Conservation (phyloP, 106 monocot genomes). For the Dactylorhiza incarnata region DNA sequence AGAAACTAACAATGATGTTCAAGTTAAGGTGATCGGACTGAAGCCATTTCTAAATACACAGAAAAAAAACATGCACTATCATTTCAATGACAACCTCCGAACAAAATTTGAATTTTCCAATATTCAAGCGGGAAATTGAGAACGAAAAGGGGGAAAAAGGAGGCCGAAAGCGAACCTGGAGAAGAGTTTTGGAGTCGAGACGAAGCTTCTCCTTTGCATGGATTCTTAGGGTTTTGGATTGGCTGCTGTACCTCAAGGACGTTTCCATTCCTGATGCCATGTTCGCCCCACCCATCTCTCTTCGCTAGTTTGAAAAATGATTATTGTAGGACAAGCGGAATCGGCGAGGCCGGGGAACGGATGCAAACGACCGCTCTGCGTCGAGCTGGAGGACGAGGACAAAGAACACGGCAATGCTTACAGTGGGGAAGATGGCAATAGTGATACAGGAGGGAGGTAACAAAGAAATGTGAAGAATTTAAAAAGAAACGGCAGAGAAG, state of each 20-base stretch:
- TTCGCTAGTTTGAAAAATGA: neutral
- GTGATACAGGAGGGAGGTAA: too few species aligned
- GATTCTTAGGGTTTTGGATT: conserved; percentile 39
- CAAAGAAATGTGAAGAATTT: too few species aligned
- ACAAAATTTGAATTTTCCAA: too few species aligned
- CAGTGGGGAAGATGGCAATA: too few species aligned
- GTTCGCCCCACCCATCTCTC: conserved; percentile 3
- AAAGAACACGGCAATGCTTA: neutral
- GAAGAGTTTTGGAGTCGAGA: conserved; percentile 31
- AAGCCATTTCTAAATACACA: too few species aligned
- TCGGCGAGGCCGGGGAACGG: neutral
- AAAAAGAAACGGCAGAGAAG: too few species aligned
- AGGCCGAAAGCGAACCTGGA: conserved; percentile 36
- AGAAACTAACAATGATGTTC: too few species aligned
- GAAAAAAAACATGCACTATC: too few species aligned
- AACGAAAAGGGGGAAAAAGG: neutral
- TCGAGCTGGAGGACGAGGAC: neutral
- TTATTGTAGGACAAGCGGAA: neutral
- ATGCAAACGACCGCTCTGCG: neutral
- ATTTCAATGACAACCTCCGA: too few species aligned
- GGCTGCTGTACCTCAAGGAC: conserved; percentile 39
- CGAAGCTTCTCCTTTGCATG: conserved; percentile 72
- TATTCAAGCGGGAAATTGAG: too few species aligned
- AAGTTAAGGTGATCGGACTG: too few species aligned
- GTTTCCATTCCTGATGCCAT: conserved; percentile 35